Conservation (phyloP, 1,284 basidiomycete species). For the Fomitopsis betulina region DNA sequence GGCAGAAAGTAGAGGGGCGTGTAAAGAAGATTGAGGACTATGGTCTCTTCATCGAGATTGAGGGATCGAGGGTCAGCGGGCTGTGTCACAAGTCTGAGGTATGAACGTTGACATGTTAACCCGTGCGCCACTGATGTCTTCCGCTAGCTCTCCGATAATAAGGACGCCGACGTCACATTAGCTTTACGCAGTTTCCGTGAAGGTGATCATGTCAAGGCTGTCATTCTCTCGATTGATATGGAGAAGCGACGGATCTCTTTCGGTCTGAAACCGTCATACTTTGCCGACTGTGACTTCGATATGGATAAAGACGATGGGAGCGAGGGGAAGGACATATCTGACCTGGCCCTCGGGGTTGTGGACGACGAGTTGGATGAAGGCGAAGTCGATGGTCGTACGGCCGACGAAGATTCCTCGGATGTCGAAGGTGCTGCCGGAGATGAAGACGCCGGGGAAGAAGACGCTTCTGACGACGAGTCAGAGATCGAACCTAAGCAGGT, state of each 20-base stretch:
- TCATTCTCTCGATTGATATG: conserved; percentile 68
- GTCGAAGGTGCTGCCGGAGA: conserved; percentile 36
- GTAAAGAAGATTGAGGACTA: conserved; percentile 83
- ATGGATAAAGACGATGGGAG: conserved; percentile 26
- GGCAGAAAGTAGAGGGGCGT: conserved; percentile 71
- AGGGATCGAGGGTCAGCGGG: conserved; percentile 80
- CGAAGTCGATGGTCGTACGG: background rate
- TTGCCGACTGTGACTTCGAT: conserved; percentile 53
- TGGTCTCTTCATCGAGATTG: conserved; percentile 89
- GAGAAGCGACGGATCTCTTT: conserved; percentile 82
- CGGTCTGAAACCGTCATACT: conserved; percentile 88
- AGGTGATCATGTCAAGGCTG: conserved; percentile 83
- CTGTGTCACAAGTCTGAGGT: conserved; percentile 94
- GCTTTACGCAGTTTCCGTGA: conserved; percentile 83
- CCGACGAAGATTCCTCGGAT: background rate
- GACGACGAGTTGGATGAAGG: conserved; percentile 1
- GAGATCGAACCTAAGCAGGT: conserved; percentile 6
- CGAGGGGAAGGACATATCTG: conserved; percentile 24
- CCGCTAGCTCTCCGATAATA: conserved; percentile 77
- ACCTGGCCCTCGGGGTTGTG: conserved; percentile 1
- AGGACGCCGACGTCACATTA: conserved; percentile 70
- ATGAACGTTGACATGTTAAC: conserved; percentile 17
- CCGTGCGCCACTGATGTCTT: background rate
- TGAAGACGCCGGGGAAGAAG: conserved; percentile 21
- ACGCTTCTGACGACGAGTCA: conserved; percentile 8